Conservation (phyloP, 192 early-diverging fungal species). For the Paraglomus occultum region DNA sequence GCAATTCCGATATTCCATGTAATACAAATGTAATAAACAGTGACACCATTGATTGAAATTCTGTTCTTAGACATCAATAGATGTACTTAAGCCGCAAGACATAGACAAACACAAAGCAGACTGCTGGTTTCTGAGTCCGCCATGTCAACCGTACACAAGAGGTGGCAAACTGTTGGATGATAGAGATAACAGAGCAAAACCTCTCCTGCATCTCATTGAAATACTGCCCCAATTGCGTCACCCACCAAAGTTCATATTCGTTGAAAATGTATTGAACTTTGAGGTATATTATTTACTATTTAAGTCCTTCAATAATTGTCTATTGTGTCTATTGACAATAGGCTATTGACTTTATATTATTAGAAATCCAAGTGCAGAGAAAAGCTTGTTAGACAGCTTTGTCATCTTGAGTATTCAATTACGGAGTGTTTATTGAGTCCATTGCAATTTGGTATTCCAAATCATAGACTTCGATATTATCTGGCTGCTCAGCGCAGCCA, state of each 20-base stretch:
- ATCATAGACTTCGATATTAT: slow-evolving; percentile 75
- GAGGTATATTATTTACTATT: slow-evolving; percentile 44
- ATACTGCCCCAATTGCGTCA: slow-evolving; percentile 53
- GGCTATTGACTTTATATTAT: not conserved
- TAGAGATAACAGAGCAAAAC: slow-evolving; percentile 66
- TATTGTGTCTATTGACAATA: not conserved
- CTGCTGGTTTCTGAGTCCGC: slow-evolving; percentile 90
- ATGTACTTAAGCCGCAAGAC: slow-evolving; percentile 43
- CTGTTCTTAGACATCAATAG: slow-evolving; percentile 46
- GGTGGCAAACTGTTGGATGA: slow-evolving; percentile 79
- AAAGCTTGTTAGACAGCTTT: slow-evolving; percentile 52
- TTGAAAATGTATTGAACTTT: slow-evolving; percentile 83
- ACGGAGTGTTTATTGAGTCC: slow-evolving; percentile 73
- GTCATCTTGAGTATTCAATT: slow-evolving; percentile 56
- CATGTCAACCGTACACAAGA: slow-evolving; percentile 83
- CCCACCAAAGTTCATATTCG: slow-evolving; percentile 58
- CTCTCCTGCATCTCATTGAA: slow-evolving; percentile 68
- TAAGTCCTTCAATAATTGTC: not conserved
- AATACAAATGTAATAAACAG: slow-evolving; percentile 36
- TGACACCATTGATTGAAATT: not conserved
- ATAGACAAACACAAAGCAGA: slow-evolving; percentile 63
- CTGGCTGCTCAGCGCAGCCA: slow-evolving; percentile 46
- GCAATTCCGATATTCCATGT: no score
- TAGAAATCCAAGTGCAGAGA: slow-evolving; percentile 61
- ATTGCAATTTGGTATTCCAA: slow-evolving; percentile 72